Evolutionary conservation across 306 rosid species (phyloP).

Genomic region (Cyamopsis tetragonoloba): DNA sequence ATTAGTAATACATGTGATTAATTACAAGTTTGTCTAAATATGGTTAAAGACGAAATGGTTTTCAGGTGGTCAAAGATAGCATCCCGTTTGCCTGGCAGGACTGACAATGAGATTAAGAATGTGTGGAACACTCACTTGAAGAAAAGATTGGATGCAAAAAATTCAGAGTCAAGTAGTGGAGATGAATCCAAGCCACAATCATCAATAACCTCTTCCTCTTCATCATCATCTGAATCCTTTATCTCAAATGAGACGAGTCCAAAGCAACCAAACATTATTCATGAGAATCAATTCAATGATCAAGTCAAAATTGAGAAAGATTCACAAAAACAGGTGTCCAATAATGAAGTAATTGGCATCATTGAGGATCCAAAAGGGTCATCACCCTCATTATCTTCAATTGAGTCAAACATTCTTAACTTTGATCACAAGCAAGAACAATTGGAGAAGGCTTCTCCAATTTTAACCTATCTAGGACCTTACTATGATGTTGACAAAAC

Average conservation of each 20-base stretch:
- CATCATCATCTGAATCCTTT: conserved; percentile 44
- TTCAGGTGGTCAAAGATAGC: conserved; percentile 95
- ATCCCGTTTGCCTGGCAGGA: conserved; percentile 71
- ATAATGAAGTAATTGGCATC: conserved; percentile 14
- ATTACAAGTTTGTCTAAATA: neutral
- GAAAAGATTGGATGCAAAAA: conserved; percentile 45
- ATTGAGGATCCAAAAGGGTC: conserved; percentile 31
- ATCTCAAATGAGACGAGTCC: conserved; percentile 33
- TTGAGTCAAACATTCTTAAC: conserved; percentile 44
- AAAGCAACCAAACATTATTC: neutral
- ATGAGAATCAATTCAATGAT: conserved; percentile 6
- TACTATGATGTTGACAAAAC: conserved; percentile 23
- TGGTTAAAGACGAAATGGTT: conserved; percentile 2
- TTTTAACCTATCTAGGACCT: conserved; percentile 26
- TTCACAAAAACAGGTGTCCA: conserved; percentile 22
- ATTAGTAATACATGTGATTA: too few species aligned
- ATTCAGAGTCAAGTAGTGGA: neutral
- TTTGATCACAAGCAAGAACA: conserved; percentile 31
- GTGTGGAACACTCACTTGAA: conserved; percentile 96
- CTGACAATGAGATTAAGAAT: conserved; percentile 92
- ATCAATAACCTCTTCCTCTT: conserved; percentile 53
- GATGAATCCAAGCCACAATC: conserved; percentile 53
- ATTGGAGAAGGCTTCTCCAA: conserved; percentile 25
- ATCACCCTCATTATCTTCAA: conserved; percentile 31
- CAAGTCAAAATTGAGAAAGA: conserved; percentile 11